phyloP scores from a whole-genome alignment of 371 early-diverging fungal species.

The Mucor lusitanicus region DNA sequence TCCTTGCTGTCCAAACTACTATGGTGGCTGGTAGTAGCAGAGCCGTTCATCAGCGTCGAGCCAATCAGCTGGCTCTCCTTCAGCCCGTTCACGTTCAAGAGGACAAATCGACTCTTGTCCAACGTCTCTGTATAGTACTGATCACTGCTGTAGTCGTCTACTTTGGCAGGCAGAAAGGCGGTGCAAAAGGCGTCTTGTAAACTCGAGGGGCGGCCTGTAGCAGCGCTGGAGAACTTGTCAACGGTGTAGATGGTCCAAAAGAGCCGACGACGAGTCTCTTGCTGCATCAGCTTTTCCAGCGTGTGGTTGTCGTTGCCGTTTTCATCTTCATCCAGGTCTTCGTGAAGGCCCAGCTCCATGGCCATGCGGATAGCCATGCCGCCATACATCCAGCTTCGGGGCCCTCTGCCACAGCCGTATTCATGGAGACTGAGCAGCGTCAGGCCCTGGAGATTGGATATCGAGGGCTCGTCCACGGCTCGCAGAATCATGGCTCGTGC shows the following conservation, averaged over 20 bases:
- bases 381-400: conserved; percentile 70
- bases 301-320: conserved; percentile 12
- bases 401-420: conserved; percentile 63
- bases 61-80: conserved; percentile 34
- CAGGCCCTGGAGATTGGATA: conserved; percentile 55
- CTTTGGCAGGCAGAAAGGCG: conserved; percentile 54
- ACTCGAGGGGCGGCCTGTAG: conserved; percentile 30
- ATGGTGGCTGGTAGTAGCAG: background rate
- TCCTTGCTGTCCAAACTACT: background rate
- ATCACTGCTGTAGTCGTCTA: background rate
- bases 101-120: conserved; percentile 24
- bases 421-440: conserved; percentile 60
- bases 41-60: background rate
- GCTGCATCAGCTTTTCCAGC: conserved; percentile 35
- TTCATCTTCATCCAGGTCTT: conserved; percentile 42
- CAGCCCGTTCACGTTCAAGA: conserved; percentile 29
- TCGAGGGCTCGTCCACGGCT: conserved; percentile 51
- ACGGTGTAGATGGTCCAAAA: conserved; percentile 29
- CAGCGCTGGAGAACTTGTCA: conserved; percentile 31
- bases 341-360: conserved; percentile 59
- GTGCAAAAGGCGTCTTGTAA: conserved; percentile 61
- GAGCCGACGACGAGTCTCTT: conserved; percentile 25
- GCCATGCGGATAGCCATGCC: conserved; percentile 70
- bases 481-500: conserved; percentile 31
- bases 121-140: conserved; percentile 43